Evolutionary conservation across 1,284 basidiomycete species (phyloP).

Genomic region (Naganishia liquefaciens): DNA sequence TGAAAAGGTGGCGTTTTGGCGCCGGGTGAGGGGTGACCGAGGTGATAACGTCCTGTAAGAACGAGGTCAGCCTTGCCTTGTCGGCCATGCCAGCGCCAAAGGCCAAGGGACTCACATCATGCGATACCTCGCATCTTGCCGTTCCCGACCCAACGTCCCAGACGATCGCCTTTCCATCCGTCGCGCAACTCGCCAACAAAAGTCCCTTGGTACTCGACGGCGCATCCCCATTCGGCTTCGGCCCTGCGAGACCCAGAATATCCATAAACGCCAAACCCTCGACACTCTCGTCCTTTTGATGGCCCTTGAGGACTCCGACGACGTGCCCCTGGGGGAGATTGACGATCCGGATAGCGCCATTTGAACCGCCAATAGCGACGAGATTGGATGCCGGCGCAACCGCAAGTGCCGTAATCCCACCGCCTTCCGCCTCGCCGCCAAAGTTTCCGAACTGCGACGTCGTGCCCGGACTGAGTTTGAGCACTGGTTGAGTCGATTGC

Average conservation of each 20-base stretch:
- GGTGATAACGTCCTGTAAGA: slow-evolving; percentile 79
- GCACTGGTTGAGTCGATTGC: slow-evolving; percentile 65
- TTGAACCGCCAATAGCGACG: slow-evolving; percentile 81
- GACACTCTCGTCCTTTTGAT: slow-evolving; percentile 83
- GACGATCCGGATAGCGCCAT: slow-evolving; percentile 79
- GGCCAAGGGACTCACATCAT: slow-evolving; percentile 62
- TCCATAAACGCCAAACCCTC: slow-evolving; percentile 87
- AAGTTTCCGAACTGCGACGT: slow-evolving; percentile 54
- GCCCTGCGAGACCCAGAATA: slow-evolving; percentile 60
- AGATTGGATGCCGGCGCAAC: slow-evolving; percentile 81
- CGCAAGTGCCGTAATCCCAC: slow-evolving; percentile 80
- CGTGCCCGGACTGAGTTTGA: slow-evolving; percentile 57
- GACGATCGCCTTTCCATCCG: slow-evolving; percentile 89
- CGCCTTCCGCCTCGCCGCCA: slow-evolving; percentile 59
- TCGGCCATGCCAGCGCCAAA: not conserved
- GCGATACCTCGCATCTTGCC: slow-evolving; percentile 73
- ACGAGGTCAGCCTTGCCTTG: slow-evolving; percentile 3
- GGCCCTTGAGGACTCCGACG: slow-evolving; percentile 75
- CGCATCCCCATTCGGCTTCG: slow-evolving; percentile 53
- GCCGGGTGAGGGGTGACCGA: slow-evolving; percentile 71
- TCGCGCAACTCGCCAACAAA: slow-evolving; percentile 77
- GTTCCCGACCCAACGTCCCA: slow-evolving; percentile 90
- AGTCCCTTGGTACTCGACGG: slow-evolving; percentile 57
- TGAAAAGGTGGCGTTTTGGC: slow-evolving; percentile 67
- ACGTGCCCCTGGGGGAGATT: slow-evolving; percentile 84